These are phyloP conservation scores for Nannochloropsis gaditana DNA, from an alignment of 108 stramenopile genomes.

Conservation along the genomic window DNA sequence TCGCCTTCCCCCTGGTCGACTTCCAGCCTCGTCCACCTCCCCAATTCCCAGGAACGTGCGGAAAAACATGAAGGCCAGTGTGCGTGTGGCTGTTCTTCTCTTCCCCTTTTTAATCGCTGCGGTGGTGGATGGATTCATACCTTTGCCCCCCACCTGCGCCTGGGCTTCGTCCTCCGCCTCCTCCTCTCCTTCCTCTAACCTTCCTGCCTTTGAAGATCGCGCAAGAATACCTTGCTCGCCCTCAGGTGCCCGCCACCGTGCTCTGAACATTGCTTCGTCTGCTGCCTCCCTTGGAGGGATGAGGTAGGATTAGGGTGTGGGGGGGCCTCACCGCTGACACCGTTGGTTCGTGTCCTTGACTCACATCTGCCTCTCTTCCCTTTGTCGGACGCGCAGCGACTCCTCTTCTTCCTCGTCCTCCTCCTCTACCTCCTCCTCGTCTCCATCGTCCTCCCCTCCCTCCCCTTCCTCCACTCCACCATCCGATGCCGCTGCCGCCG, in stretches of 20 bases:
- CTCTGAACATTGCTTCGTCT: neutral
- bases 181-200: neutral
- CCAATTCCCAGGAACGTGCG: neutral
- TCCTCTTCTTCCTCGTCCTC: neutral
- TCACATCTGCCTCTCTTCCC: no score
- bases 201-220: neutral
- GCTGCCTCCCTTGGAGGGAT: slow-evolving; percentile 2
- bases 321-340: neutral
- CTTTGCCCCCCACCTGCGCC: neutral
- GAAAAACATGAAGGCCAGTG: neutral
- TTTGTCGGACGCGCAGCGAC: no score
- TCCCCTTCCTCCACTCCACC: neutral
- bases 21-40: no score
- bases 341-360: no score
- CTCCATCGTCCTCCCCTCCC: neutral
- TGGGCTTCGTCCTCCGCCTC: neutral
- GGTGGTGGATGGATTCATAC: neutral
- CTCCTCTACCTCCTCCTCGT: neutral
- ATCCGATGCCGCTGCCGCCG: neutral
- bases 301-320: neutral
- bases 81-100: neutral
- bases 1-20: no score
- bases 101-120: neutral
- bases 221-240: neutral
- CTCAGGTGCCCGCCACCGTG: neutral